Evolutionary conservation across 2,329 filamentous ascomycete species (phyloP), one percentile per base, ranked within the genome.

Genomic region (Hypoxylon sp.): DNA sequence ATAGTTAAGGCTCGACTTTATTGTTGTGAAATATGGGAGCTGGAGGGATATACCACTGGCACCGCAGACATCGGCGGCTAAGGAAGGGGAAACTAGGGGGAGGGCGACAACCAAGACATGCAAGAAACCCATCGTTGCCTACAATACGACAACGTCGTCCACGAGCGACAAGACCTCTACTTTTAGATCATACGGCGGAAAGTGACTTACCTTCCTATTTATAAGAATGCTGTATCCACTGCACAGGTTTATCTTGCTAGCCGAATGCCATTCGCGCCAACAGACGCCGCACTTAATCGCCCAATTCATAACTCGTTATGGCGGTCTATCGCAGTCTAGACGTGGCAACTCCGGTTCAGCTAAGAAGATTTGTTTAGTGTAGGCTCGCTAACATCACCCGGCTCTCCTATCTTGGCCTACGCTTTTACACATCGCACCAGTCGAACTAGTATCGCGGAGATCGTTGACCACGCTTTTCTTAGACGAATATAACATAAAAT

Each of bases 31-130:
- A 10, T 46, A 46, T 5, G 42, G 42, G 42, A 46, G n/a, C n/a
- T 17, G 19, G 19, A 22, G 19, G n/a, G 19, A 46, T 17, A 46
- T 22, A 5, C 13, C 42, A 46, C 9, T 46, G 11, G 42, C 19
- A 22, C 42, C 19, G 42, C 42, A 46, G n/a, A 46, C 19, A 46
- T 46, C 42, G 19, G 42, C 42, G n/a, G 42, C 42, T n/a, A 17
- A 10, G 9, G 42, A 46, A 19, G 42, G 42, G 9, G 42, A 17
- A 22, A 46, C 9, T 5, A 46, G 42, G 42, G 19, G 19, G n/a
- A 19, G 19, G 19, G 19, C 19, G 42, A 46, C n/a, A 5, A 46
- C n/a, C 10, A 46, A 46, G 9, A 46, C 19, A 11, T 46, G 42
- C 5, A 46, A 46, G 42, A 17, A 22, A 22, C 42, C 42, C 42